Conservation (phyloP, 139 green algal genomes). For the Chlorella sorokiniana region DNA sequence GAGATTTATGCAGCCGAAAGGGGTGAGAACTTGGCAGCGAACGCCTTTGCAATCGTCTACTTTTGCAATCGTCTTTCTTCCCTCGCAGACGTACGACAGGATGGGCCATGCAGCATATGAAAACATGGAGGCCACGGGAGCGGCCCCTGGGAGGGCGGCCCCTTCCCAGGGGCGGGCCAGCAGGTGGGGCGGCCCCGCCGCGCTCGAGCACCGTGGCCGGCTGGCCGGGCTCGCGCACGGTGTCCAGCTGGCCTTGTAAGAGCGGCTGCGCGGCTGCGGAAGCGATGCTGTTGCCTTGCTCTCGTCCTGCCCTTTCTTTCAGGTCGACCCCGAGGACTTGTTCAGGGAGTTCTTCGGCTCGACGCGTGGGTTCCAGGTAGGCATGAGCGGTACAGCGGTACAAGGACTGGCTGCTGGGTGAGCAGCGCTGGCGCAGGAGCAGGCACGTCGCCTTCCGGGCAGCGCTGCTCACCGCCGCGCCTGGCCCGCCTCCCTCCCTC, state of each 20-base stretch:
- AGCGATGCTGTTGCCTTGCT: too few species aligned
- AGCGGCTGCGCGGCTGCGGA: too few species aligned
- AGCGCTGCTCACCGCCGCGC: neutral
- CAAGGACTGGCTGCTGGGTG: too few species aligned
- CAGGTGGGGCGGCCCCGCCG: neutral
- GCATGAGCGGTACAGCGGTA: neutral
- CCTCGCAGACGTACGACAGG: conserved; percentile 68
- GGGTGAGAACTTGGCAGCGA: neutral
- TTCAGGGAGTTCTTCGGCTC: conserved; percentile 54
- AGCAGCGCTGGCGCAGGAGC: neutral
- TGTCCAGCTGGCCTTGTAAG: too few species aligned
- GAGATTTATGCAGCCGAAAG: neutral
- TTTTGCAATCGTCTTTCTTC: neutral
- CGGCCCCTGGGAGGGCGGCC: conserved; percentile 17
- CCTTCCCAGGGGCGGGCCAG: neutral
- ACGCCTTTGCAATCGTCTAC: neutral
- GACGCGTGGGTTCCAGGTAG: conserved; percentile 36
- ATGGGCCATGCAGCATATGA: conserved; percentile 51
- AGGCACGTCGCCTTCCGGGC: neutral
- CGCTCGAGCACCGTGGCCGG: conserved; percentile 3
- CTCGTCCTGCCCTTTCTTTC: neutral
- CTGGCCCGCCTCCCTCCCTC: conserved; percentile 17
- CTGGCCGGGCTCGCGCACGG: neutral
- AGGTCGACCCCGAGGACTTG: conserved; percentile 52
- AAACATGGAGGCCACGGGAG: conserved; percentile 28